phyloP scores from a whole-genome alignment of 2,329 filamentous ascomycete genomes.

The Phialemoniopsis sp. region DNA sequence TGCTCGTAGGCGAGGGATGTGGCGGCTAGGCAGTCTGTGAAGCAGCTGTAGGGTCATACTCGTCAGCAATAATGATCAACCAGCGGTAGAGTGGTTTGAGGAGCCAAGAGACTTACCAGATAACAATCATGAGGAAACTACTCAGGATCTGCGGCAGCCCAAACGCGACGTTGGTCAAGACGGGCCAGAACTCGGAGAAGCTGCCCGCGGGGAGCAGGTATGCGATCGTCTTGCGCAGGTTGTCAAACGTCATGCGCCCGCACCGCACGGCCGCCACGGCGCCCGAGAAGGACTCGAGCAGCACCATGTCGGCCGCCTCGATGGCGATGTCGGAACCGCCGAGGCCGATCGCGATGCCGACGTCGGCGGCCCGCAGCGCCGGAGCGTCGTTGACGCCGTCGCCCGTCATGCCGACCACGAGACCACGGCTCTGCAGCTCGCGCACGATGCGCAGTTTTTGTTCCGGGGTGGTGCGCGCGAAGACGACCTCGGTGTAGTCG shows the following conservation, averaged over 20 bases:
- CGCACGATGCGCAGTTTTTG: constrained; percentile 78
- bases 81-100: no score
- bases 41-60: constrained; percentile 46
- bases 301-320: constrained; percentile 75
- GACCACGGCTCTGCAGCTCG: constrained; percentile 62
- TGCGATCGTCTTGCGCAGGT: constrained; percentile 72
- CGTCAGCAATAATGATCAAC: constrained; percentile 1
- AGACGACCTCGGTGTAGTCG: constrained; percentile 68
- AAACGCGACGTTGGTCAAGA: constrained; percentile 68
- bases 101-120: constrained; percentile 39
- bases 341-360: constrained; percentile 72
- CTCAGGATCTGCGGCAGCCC: constrained; percentile 70
- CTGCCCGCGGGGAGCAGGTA: constrained; percentile 70
- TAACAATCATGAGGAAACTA: constrained; percentile 69
- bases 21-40: constrained; percentile 72
- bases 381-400: constrained; percentile 87
- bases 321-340: constrained; percentile 81
- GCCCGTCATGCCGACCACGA: constrained; percentile 77
- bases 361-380: constrained; percentile 73
- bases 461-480: constrained; percentile 72
- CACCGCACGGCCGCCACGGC: constrained; percentile 70
- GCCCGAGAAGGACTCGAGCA: constrained; percentile 70
- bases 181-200: constrained; percentile 75
- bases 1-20: constrained; percentile 73
- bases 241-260: constrained; percentile 74